Conservation (phyloP, 2,329 filamentous ascomycete species). For the Pleoardoris graminearum region DNA sequence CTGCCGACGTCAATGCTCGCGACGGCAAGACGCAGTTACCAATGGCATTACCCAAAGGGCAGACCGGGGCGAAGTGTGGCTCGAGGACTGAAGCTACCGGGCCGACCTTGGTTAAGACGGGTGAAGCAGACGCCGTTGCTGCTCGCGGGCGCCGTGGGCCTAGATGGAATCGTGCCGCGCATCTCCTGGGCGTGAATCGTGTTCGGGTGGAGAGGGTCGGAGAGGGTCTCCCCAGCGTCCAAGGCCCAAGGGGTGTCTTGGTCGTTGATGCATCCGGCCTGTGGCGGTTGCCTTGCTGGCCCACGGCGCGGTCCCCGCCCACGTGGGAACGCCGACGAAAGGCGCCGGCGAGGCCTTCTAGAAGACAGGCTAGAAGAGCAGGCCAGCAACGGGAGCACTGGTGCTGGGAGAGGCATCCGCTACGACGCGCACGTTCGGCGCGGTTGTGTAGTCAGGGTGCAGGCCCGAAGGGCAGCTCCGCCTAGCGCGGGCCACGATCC, state of each 20-base stretch:
- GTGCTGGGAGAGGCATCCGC: too few relatives aligned
- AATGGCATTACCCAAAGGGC: not conserved
- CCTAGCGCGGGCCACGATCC: slow-evolving; percentile 1
- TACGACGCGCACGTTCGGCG: not conserved
- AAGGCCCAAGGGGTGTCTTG: not conserved
- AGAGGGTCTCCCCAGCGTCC: not conserved
- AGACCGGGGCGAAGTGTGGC: too few relatives aligned
- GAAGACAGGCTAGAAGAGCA: slow-evolving; percentile 2
- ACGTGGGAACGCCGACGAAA: not conserved
- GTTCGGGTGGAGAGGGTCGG: not conserved
- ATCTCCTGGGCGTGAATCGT: not conserved
- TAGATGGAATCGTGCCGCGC: not conserved
- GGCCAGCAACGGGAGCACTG: too few relatives aligned
- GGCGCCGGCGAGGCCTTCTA: slow-evolving; percentile 1
- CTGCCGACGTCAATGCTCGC: slow-evolving; percentile 31
- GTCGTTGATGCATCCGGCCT: not conserved
- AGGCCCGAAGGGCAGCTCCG: not conserved
- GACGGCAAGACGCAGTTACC: slow-evolving; percentile 14
- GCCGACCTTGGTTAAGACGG: not conserved
- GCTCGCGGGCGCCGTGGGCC: not conserved
- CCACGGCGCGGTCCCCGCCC: slow-evolving; percentile 1
- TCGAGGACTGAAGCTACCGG: not conserved
- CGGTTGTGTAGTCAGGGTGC: not conserved
- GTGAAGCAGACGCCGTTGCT: not conserved
- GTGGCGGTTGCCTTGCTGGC: not conserved